Evolutionary conservation across 2,329 filamentous ascomycete species (phyloP).

Genomic region (Diaporthe aspalathi): DNA sequence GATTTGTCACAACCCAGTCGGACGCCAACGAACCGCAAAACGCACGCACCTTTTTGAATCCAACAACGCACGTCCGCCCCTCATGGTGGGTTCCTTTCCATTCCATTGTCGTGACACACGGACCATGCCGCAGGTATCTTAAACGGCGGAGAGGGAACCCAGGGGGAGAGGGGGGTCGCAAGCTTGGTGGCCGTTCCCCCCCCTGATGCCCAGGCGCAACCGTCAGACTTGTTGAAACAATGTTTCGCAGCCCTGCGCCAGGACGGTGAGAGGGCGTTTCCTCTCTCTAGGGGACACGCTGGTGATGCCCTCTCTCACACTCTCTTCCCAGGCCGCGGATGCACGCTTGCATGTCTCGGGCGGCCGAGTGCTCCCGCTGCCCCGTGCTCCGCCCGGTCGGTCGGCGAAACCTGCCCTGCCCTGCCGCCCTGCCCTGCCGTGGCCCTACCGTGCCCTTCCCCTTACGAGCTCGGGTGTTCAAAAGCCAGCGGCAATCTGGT

Average conservation of each 20-base stretch:
- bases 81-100: neutral
- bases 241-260: too few relatives aligned
- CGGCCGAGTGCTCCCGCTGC: neutral
- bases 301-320: too few relatives aligned
- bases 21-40: neutral
- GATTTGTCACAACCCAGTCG: conserved; percentile 7
- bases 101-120: neutral
- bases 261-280: neutral
- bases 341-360: too few relatives aligned
- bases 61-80: conserved; percentile 9
- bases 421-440: too few relatives aligned
- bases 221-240: neutral
- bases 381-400: neutral
- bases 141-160: neutral
- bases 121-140: neutral
- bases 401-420: too few relatives aligned
- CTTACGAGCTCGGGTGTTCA: conserved; percentile 11
- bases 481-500: conserved; percentile 17
- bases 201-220: neutral
- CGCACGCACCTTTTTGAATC: neutral
- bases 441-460: too few relatives aligned
- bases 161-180: neutral
- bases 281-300: too few relatives aligned
- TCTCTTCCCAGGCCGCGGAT: neutral
- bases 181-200: too few relatives aligned